Conservation (phyloP, 306 rosid genomes). For the Cicer bijugum region DNA sequence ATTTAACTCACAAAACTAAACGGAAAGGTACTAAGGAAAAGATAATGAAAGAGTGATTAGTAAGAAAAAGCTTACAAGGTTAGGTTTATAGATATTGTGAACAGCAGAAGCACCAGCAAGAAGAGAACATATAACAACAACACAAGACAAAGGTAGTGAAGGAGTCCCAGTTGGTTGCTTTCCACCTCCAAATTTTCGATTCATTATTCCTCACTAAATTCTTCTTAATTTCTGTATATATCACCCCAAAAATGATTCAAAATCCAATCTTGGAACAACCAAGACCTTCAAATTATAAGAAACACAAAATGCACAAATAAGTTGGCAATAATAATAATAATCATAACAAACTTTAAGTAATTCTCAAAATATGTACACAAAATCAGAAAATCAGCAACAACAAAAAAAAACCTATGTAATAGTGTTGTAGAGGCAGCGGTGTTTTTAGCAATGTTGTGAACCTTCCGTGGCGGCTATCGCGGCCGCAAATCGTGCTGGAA, state of each 20-base stretch:
- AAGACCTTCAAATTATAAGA: slow-evolving; percentile 32
- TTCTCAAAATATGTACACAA: background rate
- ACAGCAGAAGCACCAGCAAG: slow-evolving; percentile 57
- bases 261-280: slow-evolving; percentile 1
- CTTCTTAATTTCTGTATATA: background rate
- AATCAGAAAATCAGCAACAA: too few relatives aligned
- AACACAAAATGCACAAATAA: slow-evolving; percentile 28
- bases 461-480: too few relatives aligned
- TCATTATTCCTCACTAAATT: slow-evolving; percentile 42
- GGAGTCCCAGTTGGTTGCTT: slow-evolving; percentile 56
- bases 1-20: slow-evolving; percentile 19
- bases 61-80: slow-evolving; percentile 50
- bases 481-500: too few relatives aligned
- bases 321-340: background rate
- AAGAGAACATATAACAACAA: slow-evolving; percentile 52
- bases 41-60: background rate
- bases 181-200: slow-evolving; percentile 59
- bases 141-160: slow-evolving; percentile 50
- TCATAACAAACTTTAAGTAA: background rate
- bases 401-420: too few relatives aligned
- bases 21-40: background rate
- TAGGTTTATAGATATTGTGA: slow-evolving; percentile 58
- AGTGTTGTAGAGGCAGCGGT: too few relatives aligned
- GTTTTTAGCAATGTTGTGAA: too few relatives aligned
- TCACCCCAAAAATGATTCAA: slow-evolving; percentile 4